Percentiles rank a stretch among this genome's conserved stretches.
These are phyloP conservation scores for Neoboletus magnificus DNA, from an alignment of 768 basidiomycete genomes.

Conservation along the genomic window DNA sequence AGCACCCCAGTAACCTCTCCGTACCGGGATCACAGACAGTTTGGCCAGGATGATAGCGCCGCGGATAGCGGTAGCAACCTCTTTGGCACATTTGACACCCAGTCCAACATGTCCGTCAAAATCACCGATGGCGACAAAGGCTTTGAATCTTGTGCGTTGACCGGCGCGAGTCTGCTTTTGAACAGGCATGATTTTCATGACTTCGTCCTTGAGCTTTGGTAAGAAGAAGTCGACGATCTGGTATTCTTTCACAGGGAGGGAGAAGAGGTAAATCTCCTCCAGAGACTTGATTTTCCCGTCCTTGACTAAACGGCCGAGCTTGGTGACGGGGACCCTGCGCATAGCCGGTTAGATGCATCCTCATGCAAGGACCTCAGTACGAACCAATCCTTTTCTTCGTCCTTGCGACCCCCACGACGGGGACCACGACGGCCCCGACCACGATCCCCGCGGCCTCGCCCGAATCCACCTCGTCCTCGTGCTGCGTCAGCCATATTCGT, in stretches of 20 bases:
- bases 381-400: constrained; percentile 99
- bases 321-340: constrained; percentile 92
- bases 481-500: constrained; percentile 81
- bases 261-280: constrained; percentile 99
- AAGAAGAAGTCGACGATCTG: constrained; percentile 99
- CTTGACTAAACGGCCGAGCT: constrained; percentile 98
- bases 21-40: constrained; percentile 95
- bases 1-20: constrained; percentile 99
- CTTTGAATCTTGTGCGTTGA: constrained; percentile 99
- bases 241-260: constrained; percentile 98
- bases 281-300: constrained; percentile 99
- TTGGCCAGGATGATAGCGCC: constrained; percentile 99
- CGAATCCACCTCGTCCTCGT: constrained; percentile 89
- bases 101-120: constrained; percentile 98
- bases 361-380: constrained; percentile 19
- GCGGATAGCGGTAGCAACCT: constrained; percentile 99
- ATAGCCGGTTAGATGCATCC: constrained; percentile 7
- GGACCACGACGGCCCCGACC: constrained; percentile 71
- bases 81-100: constrained; percentile 99
- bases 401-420: constrained; percentile 95
- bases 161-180: constrained; percentile 99
- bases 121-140: constrained; percentile 99
- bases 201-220: constrained; percentile 98
- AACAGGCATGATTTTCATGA: constrained; percentile 99
- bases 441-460: constrained; percentile 75